A percentile compares a stretch with the other conserved stretches of the same genome.
Conservation (phyloP, 2,329 filamentous ascomycete species). For the Didymella segeticola region DNA sequence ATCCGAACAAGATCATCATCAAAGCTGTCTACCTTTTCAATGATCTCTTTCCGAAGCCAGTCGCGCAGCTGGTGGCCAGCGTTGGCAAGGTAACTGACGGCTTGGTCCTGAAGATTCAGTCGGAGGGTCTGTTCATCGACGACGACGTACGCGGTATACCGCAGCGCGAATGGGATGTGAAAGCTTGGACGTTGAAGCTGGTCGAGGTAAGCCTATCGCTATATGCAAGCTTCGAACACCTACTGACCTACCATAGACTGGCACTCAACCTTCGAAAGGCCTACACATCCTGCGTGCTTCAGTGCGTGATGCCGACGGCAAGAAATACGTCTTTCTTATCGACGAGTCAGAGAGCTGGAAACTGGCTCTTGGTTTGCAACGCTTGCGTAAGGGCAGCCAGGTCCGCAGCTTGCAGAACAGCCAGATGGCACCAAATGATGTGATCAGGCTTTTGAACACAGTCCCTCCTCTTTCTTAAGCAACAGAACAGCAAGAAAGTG, state of each 20-base stretch:
- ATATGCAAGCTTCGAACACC: background rate
- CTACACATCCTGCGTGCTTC: slow-evolving; percentile 64
- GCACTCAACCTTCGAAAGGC: slow-evolving; percentile 53
- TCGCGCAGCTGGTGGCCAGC: slow-evolving; percentile 88
- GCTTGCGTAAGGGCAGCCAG: slow-evolving; percentile 62
- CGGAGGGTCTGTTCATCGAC: slow-evolving; percentile 95
- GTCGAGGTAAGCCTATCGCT: slow-evolving; percentile 65
- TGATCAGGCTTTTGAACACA: slow-evolving; percentile 47
- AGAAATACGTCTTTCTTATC: slow-evolving; percentile 67
- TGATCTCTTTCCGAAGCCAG: slow-evolving; percentile 86
- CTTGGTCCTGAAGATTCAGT: slow-evolving; percentile 87
- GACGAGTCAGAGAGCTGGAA: slow-evolving; percentile 68
- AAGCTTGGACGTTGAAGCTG: slow-evolving; percentile 94
- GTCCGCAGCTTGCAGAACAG: slow-evolving; percentile 62
- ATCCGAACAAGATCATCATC: slow-evolving; percentile 96
- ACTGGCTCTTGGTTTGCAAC: slow-evolving; percentile 64
- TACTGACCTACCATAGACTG: slow-evolving; percentile 44
- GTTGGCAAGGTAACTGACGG: slow-evolving; percentile 87
- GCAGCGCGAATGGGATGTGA: slow-evolving; percentile 98
- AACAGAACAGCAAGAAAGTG: background rate
- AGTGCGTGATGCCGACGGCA: slow-evolving; percentile 65
- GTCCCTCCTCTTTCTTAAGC: slow-evolving; percentile 33
- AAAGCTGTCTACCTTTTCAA: slow-evolving; percentile 92
- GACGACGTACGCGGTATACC: slow-evolving; percentile 89
- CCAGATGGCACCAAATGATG: slow-evolving; percentile 57